Base-by-base conservation (phyloP, 2,329 filamentous ascomycete genomes). In the Neofusicoccum laricinum region DNA sequence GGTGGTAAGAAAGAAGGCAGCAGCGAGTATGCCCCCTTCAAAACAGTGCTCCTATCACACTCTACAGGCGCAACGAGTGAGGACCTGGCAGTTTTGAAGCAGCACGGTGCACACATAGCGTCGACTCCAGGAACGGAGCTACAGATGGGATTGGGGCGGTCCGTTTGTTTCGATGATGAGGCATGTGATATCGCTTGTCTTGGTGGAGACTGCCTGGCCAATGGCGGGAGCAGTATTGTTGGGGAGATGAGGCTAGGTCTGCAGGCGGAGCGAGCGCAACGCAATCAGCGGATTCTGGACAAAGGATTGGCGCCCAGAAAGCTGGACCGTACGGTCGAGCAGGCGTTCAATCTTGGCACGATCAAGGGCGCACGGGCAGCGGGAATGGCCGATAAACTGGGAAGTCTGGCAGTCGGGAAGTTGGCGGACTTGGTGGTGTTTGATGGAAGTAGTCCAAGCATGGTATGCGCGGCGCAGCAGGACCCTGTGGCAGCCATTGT, bases 201-300 rank as follows among this genome's bases (percentile, higher is more conserved):
- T 0, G 84, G 85, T 1, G 76, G 86, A 11, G 84, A 87, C 68
- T 86, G 82, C 0, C 82, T 85, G 69, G 80, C 82, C 51, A 81
- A 81, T 15, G 85, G 80, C 67, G 80, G 78, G 0, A 77, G 78
- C 2, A 83, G 85, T 41, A 69, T 74, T 12, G 61, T 71, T 7
- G 57, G 55, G 0, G 85, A 86, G 69, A 81, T 84, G 1, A 38
- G 53, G 25, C 40, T 58, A 11, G 53, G 38, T 1, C 38, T 58
- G 2, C 84, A 85, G 68, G 73, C 72, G 6, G 77, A 76, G 2
- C 76, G 84, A 2, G 69, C 72, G 7, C 70, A 78, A 15, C 84
- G 77, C 68, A 70, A 75, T 49, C 70, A 79, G n/a, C 74, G 80
- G 2, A 69, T 78, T 30, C 68, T 84, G 32, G 70, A 76, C 0